Conservation (phyloP, 2,329 filamentous ascomycete genomes). For the Cladosporium sp. region DNA sequence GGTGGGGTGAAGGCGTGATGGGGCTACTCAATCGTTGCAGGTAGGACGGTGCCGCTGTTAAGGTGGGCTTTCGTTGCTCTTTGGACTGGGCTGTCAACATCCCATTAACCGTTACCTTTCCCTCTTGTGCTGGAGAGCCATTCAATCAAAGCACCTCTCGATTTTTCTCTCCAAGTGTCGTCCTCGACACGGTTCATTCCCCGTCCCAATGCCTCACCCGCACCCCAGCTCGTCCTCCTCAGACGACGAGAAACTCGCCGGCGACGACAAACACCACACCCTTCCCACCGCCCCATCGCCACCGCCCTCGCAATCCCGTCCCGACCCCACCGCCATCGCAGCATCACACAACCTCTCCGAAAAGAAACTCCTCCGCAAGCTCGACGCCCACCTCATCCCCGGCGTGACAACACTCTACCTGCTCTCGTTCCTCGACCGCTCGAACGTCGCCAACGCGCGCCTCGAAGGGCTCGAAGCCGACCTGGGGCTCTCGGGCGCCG, state of each 20-base stretch:
- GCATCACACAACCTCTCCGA: slow-evolving; percentile 43
- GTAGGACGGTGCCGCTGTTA: not conserved
- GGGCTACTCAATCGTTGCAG: not conserved
- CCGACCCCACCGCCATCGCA: slow-evolving; percentile 13
- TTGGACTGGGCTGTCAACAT: not conserved
- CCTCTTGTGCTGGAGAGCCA: not conserved
- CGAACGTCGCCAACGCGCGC: slow-evolving; percentile 38
- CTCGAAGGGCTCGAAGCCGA: slow-evolving; percentile 31
- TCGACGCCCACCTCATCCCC: slow-evolving; percentile 38
- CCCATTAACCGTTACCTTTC: not conserved
- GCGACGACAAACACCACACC: not conserved
- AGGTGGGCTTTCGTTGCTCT: not conserved
- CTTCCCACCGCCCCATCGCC: not conserved
- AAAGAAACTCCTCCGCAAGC: slow-evolving; percentile 52
- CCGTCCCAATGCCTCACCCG: not conserved
- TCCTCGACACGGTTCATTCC: not conserved
- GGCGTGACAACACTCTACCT: slow-evolving; percentile 28
- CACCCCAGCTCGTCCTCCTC: not conserved
- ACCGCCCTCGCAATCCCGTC: not conserved
- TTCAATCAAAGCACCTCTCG: no score
- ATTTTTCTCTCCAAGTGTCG: no score
- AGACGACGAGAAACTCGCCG: slow-evolving; percentile 1
- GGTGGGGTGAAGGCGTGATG: not conserved
- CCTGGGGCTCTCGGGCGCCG: slow-evolving; percentile 40
- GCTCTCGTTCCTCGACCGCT: slow-evolving; percentile 12